Percentiles rank a stretch among this genome's conserved stretches.
These are phyloP conservation scores for Metarhizium album DNA, from an alignment of 2,329 filamentous ascomycete genomes.

Conservation along the genomic window DNA sequence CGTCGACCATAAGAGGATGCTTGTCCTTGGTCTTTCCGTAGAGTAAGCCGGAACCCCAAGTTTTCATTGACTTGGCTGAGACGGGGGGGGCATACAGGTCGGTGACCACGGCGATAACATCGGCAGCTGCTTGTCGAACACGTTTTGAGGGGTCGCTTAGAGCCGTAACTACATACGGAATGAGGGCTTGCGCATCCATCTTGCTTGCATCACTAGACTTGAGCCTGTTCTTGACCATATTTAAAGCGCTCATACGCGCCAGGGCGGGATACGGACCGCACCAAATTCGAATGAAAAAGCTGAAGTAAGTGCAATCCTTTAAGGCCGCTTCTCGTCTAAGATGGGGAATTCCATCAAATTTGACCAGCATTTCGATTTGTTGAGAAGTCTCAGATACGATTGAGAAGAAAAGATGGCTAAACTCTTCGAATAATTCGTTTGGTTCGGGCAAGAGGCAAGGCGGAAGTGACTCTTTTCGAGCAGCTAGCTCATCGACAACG, in stretches of 20 bases:
- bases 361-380: slow-evolving; percentile 27
- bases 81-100: slow-evolving; percentile 31
- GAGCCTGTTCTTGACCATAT: slow-evolving; percentile 48
- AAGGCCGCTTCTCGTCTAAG: slow-evolving; percentile 44
- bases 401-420: slow-evolving; percentile 47
- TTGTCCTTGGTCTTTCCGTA: slow-evolving; percentile 44
- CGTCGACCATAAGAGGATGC: slow-evolving; percentile 47
- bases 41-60: slow-evolving; percentile 53
- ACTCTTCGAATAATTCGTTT: slow-evolving; percentile 43
- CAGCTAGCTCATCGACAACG: slow-evolving; percentile 28
- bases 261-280: slow-evolving; percentile 59
- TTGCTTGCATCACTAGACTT: slow-evolving; percentile 36
- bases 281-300: slow-evolving; percentile 68
- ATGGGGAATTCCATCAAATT: slow-evolving; percentile 44
- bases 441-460: slow-evolving; percentile 43
- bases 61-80: slow-evolving; percentile 27
- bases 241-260: slow-evolving; percentile 58
- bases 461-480: slow-evolving; percentile 25
- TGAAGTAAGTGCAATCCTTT: slow-evolving; percentile 56
- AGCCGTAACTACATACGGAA: slow-evolving; percentile 72
- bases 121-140: slow-evolving; percentile 65
- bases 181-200: slow-evolving; percentile 62
- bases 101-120: slow-evolving; percentile 49
- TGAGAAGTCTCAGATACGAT: slow-evolving; percentile 35
- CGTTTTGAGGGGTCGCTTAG: slow-evolving; percentile 65